phyloP scores from a whole-genome alignment of 768 basidiomycete genomes.

The Royoungia palumana region DNA sequence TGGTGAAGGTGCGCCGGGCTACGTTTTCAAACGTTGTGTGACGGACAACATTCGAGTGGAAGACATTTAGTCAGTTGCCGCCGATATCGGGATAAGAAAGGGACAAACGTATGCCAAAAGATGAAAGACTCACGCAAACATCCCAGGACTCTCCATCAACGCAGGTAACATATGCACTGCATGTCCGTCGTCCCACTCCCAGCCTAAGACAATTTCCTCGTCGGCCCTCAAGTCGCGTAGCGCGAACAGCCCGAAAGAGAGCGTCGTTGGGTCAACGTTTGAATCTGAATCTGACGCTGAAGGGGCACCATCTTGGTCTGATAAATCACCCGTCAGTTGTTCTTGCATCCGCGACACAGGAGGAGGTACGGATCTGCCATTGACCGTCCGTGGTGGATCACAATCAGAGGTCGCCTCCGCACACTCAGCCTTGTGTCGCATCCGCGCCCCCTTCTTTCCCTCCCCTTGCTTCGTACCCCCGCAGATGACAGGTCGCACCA shows the following conservation, averaged over 20 bases:
- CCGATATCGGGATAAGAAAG: background rate
- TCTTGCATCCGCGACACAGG: slow-evolving; percentile 4
- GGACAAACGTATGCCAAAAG: background rate
- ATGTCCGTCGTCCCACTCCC: slow-evolving; percentile 97
- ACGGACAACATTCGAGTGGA: background rate
- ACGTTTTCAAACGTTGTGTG: background rate
- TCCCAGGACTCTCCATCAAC: slow-evolving; percentile 52
- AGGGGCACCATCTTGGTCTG: slow-evolving; percentile 19
- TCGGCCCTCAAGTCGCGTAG: slow-evolving; percentile 66
- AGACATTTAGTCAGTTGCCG: slow-evolving; percentile 8
- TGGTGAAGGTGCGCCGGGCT: slow-evolving; percentile 49
- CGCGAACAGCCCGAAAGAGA: slow-evolving; percentile 82
- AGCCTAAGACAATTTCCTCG: slow-evolving; percentile 86
- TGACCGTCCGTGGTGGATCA: slow-evolving; percentile 5
- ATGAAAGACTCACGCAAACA: slow-evolving; percentile 51
- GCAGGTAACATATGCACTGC: slow-evolving; percentile 77
- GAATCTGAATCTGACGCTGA: slow-evolving; percentile 17
- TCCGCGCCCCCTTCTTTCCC: slow-evolving; percentile 17
- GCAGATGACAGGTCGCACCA: slow-evolving; percentile 44
- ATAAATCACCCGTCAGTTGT: slow-evolving; percentile 12
- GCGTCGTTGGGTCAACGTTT: slow-evolving; percentile 32
- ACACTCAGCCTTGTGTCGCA: slow-evolving; percentile 20
- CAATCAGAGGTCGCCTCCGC: background rate
- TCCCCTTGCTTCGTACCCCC: slow-evolving; percentile 17
- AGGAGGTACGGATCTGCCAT: slow-evolving; percentile 11